Evolutionary conservation across 495 filamentous ascomycete species (phyloP).

Genomic region (Sphaerosporella brunnea): DNA sequence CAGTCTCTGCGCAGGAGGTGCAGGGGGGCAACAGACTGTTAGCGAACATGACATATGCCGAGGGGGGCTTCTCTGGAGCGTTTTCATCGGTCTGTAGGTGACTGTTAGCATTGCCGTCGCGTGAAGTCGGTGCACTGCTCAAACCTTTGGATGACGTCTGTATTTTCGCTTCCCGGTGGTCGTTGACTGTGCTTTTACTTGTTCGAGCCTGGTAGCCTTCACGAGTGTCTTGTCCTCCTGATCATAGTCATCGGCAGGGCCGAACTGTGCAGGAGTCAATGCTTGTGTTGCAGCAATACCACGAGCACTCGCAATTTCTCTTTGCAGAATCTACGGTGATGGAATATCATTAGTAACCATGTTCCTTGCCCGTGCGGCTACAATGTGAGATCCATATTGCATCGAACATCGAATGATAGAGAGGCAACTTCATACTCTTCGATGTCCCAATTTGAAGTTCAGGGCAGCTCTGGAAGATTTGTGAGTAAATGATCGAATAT

Average conservation of each 20-base stretch:
- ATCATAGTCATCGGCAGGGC: constrained; percentile 19
- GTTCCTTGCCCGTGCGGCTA: background rate
- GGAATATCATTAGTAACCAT: constrained; percentile 3
- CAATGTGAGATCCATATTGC: constrained; percentile 1
- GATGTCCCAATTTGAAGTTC: constrained; percentile 59
- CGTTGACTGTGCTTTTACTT: constrained; percentile 15
- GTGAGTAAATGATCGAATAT: constrained; percentile 18
- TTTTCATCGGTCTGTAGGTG: constrained; percentile 46
- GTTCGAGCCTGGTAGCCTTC: constrained; percentile 16
- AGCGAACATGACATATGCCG: constrained; percentile 69
- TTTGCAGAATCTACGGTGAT: constrained; percentile 28
- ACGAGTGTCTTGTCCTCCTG: constrained; percentile 22
- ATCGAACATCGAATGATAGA: background rate
- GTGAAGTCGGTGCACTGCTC: too few species aligned
- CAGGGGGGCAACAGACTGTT: constrained; percentile 41
- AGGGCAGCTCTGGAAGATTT: constrained; percentile 38
- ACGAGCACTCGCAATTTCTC: constrained; percentile 39
- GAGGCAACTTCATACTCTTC: constrained; percentile 39
- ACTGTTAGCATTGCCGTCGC: background rate
- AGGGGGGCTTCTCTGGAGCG: constrained; percentile 58
- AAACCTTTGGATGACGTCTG: constrained; percentile 58
- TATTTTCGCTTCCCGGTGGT: constrained; percentile 50
- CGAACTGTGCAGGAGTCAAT: constrained; percentile 13
- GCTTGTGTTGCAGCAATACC: constrained; percentile 32
- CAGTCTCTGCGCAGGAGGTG: background rate